Evolutionary conservation across 805 yeast genomes (phyloP).

Genomic region (Sugiyamaella americana): DNA sequence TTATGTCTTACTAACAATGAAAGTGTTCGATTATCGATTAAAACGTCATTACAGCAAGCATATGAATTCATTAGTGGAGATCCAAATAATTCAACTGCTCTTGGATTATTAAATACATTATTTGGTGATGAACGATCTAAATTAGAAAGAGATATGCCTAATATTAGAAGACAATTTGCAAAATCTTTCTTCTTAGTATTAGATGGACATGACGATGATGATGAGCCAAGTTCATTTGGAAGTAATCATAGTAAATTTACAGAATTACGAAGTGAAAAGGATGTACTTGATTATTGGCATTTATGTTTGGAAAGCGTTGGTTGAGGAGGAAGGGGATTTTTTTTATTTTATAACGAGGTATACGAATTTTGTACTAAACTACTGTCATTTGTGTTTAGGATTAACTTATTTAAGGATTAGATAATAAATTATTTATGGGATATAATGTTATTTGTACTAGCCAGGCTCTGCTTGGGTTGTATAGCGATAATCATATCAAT

Average conservation of each 20-base stretch:
- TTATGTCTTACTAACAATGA: background rate
- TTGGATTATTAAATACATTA: background rate
- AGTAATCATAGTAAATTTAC: too few relatives aligned
- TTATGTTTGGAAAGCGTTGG: slow-evolving; percentile 2
- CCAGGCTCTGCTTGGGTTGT: too few relatives aligned
- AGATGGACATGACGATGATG: background rate
- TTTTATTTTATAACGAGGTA: too few relatives aligned
- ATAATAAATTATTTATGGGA: too few relatives aligned
- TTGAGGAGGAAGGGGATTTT: too few relatives aligned
- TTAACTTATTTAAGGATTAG: too few relatives aligned
- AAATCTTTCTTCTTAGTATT: background rate
- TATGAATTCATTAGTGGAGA: background rate
- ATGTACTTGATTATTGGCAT: slow-evolving; percentile 4
- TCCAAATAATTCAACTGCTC: slow-evolving; percentile 2
- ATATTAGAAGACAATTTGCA: background rate
- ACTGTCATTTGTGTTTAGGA: too few relatives aligned
- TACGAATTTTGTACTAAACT: too few relatives aligned
- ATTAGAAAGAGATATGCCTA: background rate
- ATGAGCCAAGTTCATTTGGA: background rate
- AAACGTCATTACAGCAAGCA: background rate
- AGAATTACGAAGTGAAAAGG: background rate
- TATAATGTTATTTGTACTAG: too few relatives aligned
- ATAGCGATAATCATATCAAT: too few relatives aligned
- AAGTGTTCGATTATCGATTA: background rate
- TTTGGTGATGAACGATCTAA: background rate